Conservation (phyloP, 1,139 yeast genomes). For the Kodamaea fungicola region DNA sequence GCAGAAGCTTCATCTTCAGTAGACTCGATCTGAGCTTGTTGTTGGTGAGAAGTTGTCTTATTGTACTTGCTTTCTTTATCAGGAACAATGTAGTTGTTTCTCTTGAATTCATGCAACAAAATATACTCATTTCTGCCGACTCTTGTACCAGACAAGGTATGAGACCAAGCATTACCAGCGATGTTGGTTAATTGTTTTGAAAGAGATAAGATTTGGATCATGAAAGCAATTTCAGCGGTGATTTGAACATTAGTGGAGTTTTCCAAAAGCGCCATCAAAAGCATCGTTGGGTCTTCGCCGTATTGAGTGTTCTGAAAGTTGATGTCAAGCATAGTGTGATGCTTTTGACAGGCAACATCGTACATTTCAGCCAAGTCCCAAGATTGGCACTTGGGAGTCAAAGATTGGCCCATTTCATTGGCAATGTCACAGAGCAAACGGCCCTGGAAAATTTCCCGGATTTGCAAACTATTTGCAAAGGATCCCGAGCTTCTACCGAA, state of each 20-base stretch:
- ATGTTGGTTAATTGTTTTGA: slow-evolving; percentile 88
- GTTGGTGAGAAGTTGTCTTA: slow-evolving; percentile 37
- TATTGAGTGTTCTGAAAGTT: slow-evolving; percentile 66
- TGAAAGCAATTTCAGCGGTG: slow-evolving; percentile 75
- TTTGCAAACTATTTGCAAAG: slow-evolving; percentile 47
- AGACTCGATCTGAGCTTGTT: slow-evolving; percentile 36
- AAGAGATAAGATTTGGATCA: slow-evolving; percentile 80
- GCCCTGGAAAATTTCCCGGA: slow-evolving; percentile 77
- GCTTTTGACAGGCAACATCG: slow-evolving; percentile 63
- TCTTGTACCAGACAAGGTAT: slow-evolving; percentile 90
- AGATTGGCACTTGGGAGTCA: slow-evolving; percentile 89
- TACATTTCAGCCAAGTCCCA: slow-evolving; percentile 96
- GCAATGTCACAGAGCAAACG: slow-evolving; percentile 89
- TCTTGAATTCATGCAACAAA: slow-evolving; percentile 85
- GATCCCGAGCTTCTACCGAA: slow-evolving; percentile 50
- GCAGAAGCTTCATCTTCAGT: slow-evolving; percentile 47
- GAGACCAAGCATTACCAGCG: slow-evolving; percentile 98
- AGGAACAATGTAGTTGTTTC: slow-evolving; percentile 80
- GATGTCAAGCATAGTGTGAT: slow-evolving; percentile 63
- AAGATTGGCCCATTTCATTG: slow-evolving; percentile 91
- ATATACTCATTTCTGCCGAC: slow-evolving; percentile 95
- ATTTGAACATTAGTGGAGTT: slow-evolving; percentile 65
- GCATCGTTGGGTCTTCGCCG: slow-evolving; percentile 63
- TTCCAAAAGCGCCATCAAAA: slow-evolving; percentile 70
- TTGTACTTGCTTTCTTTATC: slow-evolving; percentile 67